phyloP scores from a whole-genome alignment of 2,329 filamentous ascomycete genomes.

The Ambrosiella xylebori region DNA sequence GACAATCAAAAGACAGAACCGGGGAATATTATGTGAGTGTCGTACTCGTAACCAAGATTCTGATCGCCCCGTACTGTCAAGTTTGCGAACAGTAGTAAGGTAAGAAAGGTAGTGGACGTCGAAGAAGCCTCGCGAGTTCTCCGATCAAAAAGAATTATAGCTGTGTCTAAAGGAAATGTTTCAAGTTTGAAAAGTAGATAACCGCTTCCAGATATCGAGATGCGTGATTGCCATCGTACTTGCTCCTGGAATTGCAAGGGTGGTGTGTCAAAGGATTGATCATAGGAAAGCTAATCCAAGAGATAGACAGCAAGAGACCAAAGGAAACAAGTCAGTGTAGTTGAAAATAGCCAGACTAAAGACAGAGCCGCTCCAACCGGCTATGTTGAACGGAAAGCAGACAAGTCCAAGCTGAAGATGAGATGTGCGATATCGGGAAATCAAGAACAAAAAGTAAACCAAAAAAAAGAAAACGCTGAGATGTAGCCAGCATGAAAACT shows the following conservation, averaged over 20 bases:
- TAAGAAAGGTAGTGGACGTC: neutral
- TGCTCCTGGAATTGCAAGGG: too few relatives aligned
- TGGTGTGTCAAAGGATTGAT: too few relatives aligned
- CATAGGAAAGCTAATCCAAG: too few relatives aligned
- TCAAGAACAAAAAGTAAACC: neutral
- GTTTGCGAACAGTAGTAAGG: neutral
- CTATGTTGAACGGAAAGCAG: neutral
- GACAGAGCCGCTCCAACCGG: neutral
- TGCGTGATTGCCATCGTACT: too few relatives aligned
- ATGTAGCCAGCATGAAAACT: neutral
- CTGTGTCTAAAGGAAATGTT: neutral
- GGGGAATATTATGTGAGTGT: neutral
- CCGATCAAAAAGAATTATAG: constrained; percentile 3
- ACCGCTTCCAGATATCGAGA: too few relatives aligned
- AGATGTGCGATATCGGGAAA: neutral
- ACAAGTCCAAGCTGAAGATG: neutral
- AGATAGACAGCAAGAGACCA: neutral
- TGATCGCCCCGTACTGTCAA: neutral
- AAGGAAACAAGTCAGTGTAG: neutral
- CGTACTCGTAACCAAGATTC: neutral
- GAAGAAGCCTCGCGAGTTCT: neutral
- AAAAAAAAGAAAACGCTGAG: constrained; percentile 2
- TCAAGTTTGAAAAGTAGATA: too few relatives aligned
- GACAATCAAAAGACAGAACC: neutral
- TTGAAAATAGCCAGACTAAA: neutral